phyloP scores from a whole-genome alignment of 2,329 filamentous ascomycete species.

The Venturia oleaginea region DNA sequence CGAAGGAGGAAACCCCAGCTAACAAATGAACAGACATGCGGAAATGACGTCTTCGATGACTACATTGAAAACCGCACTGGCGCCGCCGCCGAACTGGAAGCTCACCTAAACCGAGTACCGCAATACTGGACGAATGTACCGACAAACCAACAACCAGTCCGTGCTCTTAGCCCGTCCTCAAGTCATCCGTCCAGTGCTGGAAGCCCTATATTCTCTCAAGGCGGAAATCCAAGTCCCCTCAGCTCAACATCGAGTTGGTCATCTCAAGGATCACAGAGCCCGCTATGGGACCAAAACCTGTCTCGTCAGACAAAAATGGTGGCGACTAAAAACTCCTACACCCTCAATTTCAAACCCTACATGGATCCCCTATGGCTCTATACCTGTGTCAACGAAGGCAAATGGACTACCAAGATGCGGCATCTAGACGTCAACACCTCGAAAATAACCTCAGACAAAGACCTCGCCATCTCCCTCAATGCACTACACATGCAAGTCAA shows the following conservation, averaged over 20 bases:
- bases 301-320: neutral
- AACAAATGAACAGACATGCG: slow-evolving; percentile 22
- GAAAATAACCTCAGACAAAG: slow-evolving; percentile 27
- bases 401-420: slow-evolving; percentile 28
- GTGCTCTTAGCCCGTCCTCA: slow-evolving; percentile 17
- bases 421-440: slow-evolving; percentile 28
- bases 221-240: slow-evolving; percentile 22
- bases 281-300: neutral
- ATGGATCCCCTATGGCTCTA: slow-evolving; percentile 26
- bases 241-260: slow-evolving; percentile 19
- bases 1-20: slow-evolving; percentile 5
- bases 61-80: slow-evolving; percentile 29
- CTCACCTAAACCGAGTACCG: slow-evolving; percentile 27
- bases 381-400: slow-evolving; percentile 30
- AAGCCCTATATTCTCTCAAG: slow-evolving; percentile 16
- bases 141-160: neutral
- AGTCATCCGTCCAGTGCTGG: slow-evolving; percentile 19
- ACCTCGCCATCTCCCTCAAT: slow-evolving; percentile 26
- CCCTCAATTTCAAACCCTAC: slow-evolving; percentile 11
- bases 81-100: slow-evolving; percentile 30
- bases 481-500: slow-evolving; percentile 26
- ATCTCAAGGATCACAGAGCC: slow-evolving; percentile 1
- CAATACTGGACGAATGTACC: slow-evolving; percentile 19
- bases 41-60: slow-evolving; percentile 29
- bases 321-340: slow-evolving; percentile 2